Base-by-base conservation (phyloP, 2,329 filamentous ascomycete genomes). In the Cladophialophora exuberans region DNA sequence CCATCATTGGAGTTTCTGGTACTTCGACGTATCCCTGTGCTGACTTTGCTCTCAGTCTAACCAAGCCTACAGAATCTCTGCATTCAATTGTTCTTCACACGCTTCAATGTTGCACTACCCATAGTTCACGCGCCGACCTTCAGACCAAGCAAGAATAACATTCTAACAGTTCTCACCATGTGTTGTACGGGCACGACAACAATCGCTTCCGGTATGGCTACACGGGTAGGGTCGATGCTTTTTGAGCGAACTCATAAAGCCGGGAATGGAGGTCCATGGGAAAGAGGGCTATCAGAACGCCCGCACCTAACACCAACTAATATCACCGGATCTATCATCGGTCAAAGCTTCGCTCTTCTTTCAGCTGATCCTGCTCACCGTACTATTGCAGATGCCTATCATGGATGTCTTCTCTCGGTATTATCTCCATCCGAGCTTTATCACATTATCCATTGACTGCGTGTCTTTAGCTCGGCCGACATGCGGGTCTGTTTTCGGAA, bases 51-150 rank as follows among this genome's bases (percentile, higher is more conserved):
- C 2, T 18, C 6, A n/a, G 6, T 13, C 30, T 48, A 15, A 36
- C 26, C 4, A 23, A 2, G 17, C 17, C 25, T 10, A 11, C 23
- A 39, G 64, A 63, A 65, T 42, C 50, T 66, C 11, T 65, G 62
- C 33, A 57, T 66, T 6, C 63, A 61, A 28, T 44, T 85, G 1
- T 86, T 81, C 68, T 85, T 85, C 66, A 49, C 47, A 6, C 41
- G 54, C 4, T 61, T 58, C 38, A 53, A 58, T 35, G 31, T 49
- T 28, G 38, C 48, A 1, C 22, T 61, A 30, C 58, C 58, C 35
- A 6, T 61, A 3, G 28, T 61, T 13, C 58, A 61, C 36, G 39
- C 26, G 5, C 50, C 58, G 18, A 61, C 58, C n/a, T 61, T 61
- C 25, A 23, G 51, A 18, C 58, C 58, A 9, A 48, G 31, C 10